Percentiles rank a stretch among this genome's conserved stretches.
Evolutionary conservation across 306 rosid species (phyloP).

Genomic region (Cicer judaicum): DNA sequence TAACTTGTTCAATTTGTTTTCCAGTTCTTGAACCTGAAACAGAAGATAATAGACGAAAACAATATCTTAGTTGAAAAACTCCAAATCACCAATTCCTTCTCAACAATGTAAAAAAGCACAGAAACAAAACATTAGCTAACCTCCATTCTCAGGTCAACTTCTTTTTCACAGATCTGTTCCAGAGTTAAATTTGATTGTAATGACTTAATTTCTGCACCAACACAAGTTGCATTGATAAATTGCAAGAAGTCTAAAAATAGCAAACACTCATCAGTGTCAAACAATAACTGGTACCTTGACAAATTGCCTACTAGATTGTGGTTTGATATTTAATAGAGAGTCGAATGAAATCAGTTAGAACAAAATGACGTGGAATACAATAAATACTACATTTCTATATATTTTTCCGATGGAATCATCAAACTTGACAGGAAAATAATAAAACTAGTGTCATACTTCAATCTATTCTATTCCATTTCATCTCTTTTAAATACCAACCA

Average conservation of each 20-base stretch:
- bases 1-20: slow-evolving; percentile 66
- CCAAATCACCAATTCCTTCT: slow-evolving; percentile 24
- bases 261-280: slow-evolving; percentile 4
- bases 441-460: neutral
- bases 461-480: neutral
- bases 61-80: slow-evolving; percentile 31
- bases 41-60: slow-evolving; percentile 39
- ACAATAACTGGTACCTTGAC: neutral
- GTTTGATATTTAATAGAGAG: neutral
- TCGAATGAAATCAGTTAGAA: neutral
- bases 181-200: slow-evolving; percentile 86
- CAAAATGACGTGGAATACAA: neutral
- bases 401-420: neutral
- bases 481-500: neutral
- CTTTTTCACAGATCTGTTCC: slow-evolving; percentile 73
- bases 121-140: slow-evolving; percentile 48
- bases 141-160: slow-evolving; percentile 72
- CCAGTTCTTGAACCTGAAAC: slow-evolving; percentile 76
- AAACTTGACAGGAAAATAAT: neutral
- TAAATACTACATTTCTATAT: neutral
- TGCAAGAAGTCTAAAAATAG: slow-evolving; percentile 5
- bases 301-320: neutral
- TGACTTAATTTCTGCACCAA: slow-evolving; percentile 70
- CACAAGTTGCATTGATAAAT: slow-evolving; percentile 23
- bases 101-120: slow-evolving; percentile 24